Evolutionary conservation across 1,284 basidiomycete species (phyloP), one percentile per base, ranked within the genome.

Genomic region (Pulveroboletus ridleyi): DNA sequence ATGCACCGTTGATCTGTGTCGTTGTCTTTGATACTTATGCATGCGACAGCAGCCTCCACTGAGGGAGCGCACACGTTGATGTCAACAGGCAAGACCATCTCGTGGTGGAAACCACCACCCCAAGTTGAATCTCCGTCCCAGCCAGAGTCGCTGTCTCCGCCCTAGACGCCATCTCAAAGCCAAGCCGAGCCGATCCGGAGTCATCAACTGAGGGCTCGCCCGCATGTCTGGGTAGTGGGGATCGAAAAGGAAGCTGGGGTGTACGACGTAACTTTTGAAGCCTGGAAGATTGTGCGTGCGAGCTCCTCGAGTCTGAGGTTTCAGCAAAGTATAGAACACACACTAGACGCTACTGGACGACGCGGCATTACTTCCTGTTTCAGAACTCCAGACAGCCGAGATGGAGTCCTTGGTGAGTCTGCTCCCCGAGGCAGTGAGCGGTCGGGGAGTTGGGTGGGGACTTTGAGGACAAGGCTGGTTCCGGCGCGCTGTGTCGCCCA

Each of bases 361-460:
- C 22, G 42, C 55, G 39, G 60, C 49, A 29, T 76, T 64, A 42
- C 69, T 72, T 23, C 65, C 72, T 2, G 67, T 62, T 49, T 77
- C 75, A 22, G 72, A 67, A n/a, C 63, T 76, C 44, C 74, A 60
- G 41, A 77, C 62, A 1, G 64, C 75, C 6, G 74, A 76, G 23
- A 69, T 61, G 3, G 66, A 46, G 3, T 71, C 74, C n/a, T 76
- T 76, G 23, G 63, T 69, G 59, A 78, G 77, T 33, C 74, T 72
- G 59, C 74, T 76, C 22, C 74, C 76, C 18, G 70, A 68, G 35
- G 68, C 59, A 35, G 15, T 41, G 63, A 39, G 42, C 23, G 25
- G 65, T 64, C 2, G 66, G 66, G 6, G 74, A 72, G 47, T 47
- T 59, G n/a, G 71, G 65, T 17, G 72, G 57, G 2, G 73, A 72